These are phyloP conservation scores for Coniochaeta hoffmannii DNA, from an alignment of 2,329 filamentous ascomycete species.

Conservation along the genomic window DNA sequence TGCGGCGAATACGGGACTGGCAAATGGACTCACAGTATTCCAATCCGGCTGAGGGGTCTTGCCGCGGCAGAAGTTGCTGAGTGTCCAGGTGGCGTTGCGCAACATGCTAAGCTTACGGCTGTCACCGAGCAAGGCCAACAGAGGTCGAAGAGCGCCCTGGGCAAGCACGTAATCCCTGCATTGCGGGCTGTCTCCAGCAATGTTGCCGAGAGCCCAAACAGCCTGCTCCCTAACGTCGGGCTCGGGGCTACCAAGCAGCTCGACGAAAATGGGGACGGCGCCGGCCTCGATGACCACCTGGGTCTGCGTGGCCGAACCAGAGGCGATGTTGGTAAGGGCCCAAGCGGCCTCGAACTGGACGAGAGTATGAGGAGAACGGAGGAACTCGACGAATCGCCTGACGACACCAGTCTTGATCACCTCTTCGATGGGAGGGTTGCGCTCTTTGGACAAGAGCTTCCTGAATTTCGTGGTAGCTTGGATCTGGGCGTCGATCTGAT, in stretches of 20 bases:
- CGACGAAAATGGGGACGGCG: constrained; percentile 96
- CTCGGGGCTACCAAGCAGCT: constrained; percentile 90
- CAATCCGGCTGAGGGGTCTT: constrained; percentile 99
- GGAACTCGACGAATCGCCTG: constrained; percentile 94
- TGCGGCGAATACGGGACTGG: neutral
- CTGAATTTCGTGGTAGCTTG: constrained; percentile 97
- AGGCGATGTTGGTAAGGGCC: constrained; percentile 98
- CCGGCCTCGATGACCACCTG: constrained; percentile 98
- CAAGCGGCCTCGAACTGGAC: constrained; percentile 99
- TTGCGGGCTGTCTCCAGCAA: constrained; percentile 94
- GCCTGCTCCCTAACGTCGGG: constrained; percentile 97
- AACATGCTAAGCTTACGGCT: constrained; percentile 99
- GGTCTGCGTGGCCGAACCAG: constrained; percentile 92
- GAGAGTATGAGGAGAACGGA: constrained; percentile 92
- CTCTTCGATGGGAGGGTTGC: constrained; percentile 97
- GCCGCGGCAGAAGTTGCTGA: constrained; percentile 99
- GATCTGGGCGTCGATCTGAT: constrained; percentile 97
- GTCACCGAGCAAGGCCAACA: constrained; percentile 84
- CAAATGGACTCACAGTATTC: constrained; percentile 67
- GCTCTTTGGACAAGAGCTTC: constrained; percentile 96
- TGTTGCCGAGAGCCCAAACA: constrained; percentile 97
- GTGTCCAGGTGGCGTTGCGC: constrained; percentile 94
- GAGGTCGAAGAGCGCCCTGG: constrained; percentile 82
- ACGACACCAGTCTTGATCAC: constrained; percentile 99
- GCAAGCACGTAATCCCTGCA: constrained; percentile 95